Base-by-base conservation (phyloP, 805 yeast genomes). In the Ogataea dorogensis region DNA sequence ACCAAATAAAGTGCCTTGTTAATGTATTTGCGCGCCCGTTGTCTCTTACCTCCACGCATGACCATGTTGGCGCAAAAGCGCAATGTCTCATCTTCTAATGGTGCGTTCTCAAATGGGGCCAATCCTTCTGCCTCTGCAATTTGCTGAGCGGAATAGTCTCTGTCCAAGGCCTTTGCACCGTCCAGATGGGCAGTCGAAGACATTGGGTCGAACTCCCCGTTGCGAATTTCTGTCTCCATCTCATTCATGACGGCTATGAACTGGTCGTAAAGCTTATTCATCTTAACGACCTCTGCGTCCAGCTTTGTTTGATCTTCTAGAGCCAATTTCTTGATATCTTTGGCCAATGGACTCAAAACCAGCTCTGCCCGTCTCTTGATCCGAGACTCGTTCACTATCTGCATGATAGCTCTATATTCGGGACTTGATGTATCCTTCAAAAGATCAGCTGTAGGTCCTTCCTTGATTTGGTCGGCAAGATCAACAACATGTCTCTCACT, bases 21-120 rank as follows among this genome's bases (percentile, higher is more conserved):
- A 38, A 93, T 69, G 31, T 73, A 70, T 50, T 73, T 81, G 56
- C 81, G 81, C 0, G 98, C 97, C 32, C 70, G 66, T 37, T 85
- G 75, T 60, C 89, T 93, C 60, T 81, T 80, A 27, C 98, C 98
- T 56, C 86, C 81, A 56, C 86, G 79, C 98, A 93, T 93, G 43
- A 93, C 79, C 66, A 88, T 71, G 57, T 88, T 88, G 36, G 86
- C 81, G 54, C 93, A 76, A 50, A 84, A 81, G 32, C 80, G 79
- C 31, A 89, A 68, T 14, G 80, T 75, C n/a, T 85, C 82, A 50
- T 87, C 93, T 28, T 65, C 63, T 46, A 70, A 68, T 17, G 66
- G 53, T 17, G 96, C 95, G 19, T 86, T 64, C 9, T 76, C 73
- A 42, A 66, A 64, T 25, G 60, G 67, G 40, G 70, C 64, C 33